Evolutionary conservation across 768 basidiomycete species (phyloP), one percentile per base, ranked within the genome.

Genomic region (Leccinum uliginosum): DNA sequence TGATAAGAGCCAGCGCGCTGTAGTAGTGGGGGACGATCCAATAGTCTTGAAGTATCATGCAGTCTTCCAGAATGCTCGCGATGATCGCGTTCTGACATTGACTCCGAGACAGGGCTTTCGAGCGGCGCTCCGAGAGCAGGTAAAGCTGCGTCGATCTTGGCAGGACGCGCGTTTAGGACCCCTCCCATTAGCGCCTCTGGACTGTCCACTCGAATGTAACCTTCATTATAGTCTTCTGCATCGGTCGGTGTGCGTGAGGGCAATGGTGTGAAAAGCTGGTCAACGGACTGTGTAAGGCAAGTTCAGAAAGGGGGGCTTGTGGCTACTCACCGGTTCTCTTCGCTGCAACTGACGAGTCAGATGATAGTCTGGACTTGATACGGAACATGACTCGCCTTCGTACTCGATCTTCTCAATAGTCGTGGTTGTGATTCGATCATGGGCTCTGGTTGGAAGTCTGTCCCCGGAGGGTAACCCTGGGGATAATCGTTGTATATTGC

Each of bases 241-340:
- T 73, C 70, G n/a, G 62, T 73, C 19, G 70, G 72, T 7, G 62
- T 58, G 32, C 70, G 70, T 35, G 70, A 71, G 23, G 72, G 70
- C 23, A 71, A 49, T 23, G 70, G 70, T 23, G 70, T 71, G 54
- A 71, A 71, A 50, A 73, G 15, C 70, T 71, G 34, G 48, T 45
- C 29, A 57, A 26, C 35, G 19, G 21, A n/a, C 21, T 26, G 38
- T 47, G 49, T 65, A 52, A 60, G 58, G 43, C 54, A 59, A 55
- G 30, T 23, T 53, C 47, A 47, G 12, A 44, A 45, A 48, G 44
- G 35, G 47, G 27, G 57, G 38, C 19, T 43, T 29, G 40, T 30
- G 32, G 27, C 19, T 51, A 38, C 70, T 68, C 52, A 71, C 70
- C 24, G 72, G 70, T 30, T 73, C 68, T 44, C 63, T 67, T 56